Percentiles rank a stretch among this genome's conserved stretches.
phyloP scores from a whole-genome alignment of 345 rosid species.

The Salix dunnii region DNA sequence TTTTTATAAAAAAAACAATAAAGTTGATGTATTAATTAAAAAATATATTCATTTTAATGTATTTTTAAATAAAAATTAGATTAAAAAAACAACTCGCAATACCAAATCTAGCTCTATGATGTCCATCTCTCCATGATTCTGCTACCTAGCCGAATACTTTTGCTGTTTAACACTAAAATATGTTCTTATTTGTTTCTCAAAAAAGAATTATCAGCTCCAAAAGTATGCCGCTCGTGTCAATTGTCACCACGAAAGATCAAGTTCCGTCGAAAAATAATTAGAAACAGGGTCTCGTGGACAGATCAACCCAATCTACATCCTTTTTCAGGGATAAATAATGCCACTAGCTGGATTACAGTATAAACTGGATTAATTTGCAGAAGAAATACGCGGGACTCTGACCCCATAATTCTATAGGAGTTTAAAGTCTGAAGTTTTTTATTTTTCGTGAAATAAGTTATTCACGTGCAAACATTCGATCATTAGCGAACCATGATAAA shows the following conservation, averaged over 20 bases:
- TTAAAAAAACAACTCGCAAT: no score
- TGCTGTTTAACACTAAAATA: background rate
- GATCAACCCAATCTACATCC: background rate
- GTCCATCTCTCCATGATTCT: background rate
- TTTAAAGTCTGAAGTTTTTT: background rate
- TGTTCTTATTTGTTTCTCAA: background rate
- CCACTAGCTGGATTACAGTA: background rate
- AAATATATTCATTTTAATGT: no score
- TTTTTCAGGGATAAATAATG: background rate
- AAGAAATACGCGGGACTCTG: background rate
- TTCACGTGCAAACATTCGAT: background rate
- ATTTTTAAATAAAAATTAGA: no score
- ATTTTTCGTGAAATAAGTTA: background rate
- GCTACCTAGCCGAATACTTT: background rate
- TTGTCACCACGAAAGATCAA: background rate
- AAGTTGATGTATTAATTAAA: no score
- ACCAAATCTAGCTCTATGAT: no score
- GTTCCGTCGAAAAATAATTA: background rate
- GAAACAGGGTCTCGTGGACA: background rate
- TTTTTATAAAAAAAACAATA: no score
- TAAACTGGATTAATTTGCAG: background rate
- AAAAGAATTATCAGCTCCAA: background rate
- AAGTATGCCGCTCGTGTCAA: background rate
- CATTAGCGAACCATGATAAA: background rate
- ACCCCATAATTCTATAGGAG: background rate